Evolutionary conservation across 371 early-diverging fungal species (phyloP), one percentile per base, ranked within the genome.

Genomic region (Mortierella sp.): DNA sequence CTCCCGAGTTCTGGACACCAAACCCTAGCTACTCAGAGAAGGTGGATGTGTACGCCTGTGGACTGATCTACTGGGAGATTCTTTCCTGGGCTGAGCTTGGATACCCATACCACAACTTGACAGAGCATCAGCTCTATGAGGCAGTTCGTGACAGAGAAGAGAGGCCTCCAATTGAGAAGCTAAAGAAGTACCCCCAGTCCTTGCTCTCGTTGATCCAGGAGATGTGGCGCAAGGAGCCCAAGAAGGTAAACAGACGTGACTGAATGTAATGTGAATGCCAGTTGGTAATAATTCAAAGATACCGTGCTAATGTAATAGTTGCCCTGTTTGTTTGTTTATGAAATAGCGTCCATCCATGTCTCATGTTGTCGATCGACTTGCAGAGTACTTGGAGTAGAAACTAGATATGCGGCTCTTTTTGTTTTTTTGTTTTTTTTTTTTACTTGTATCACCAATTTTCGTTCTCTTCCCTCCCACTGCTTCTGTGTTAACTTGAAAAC

Each of bases 21-120:
- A 88, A 89, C 54, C 92, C 94, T 9, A 89, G 92, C 64, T 94
- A 94, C 73, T 91, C 92, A 0, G 94, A 94, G 75, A 94, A 94
- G 81, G 93, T 92, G 20, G 89, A 86, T 39, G 84, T 91, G n/a
- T 93, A 94, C 78, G 93, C 93, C 14, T 92, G 93, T 69, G 93
- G 90, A 6, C 72, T 93, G 63, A 93, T 93, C 54, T 94, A 91
- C 72, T 94, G 94, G 94, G 94, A 94, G 80, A 93, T 94, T 63
- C 59, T 94, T 65, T 90, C 89, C 39, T 94, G 94, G 94, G 89
- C 90, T 35, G 92, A 86, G 39, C 87, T 87, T 49, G 92, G 90
- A 14, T 93, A 92, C 66, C 94, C 94, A 0, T 94, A 90, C 83
- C 91, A 92, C 77, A 90, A 93, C 75, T 77, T 88, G 75, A 88